Base-by-base conservation (phyloP, 2,329 filamentous ascomycete species). In the Pseudogymnoascus sp. region DNA sequence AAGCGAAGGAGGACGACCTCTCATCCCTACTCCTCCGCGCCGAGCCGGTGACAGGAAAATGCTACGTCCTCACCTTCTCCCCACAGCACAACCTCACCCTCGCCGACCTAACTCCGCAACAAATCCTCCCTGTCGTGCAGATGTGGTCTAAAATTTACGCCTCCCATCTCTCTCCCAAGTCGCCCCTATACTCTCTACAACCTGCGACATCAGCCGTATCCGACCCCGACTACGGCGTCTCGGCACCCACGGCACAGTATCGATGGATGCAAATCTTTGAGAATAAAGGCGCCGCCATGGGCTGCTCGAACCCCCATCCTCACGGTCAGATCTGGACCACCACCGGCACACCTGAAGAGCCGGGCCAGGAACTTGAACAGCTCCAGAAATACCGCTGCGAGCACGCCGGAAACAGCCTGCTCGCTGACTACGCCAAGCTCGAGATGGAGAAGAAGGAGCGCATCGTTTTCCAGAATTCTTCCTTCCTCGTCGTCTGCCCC, bases 211-310 rank as follows among this genome's bases (percentile, higher is more conserved):
- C 82, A 37, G 74, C 78, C 6, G 64, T 66, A 7, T 60, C 65
- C n/a, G 61, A 47, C 20, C 76, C 79, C 7, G 72, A 77, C 37
- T 75, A 76, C 20, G 74, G 77, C 8, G 74, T 77, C 11, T 72
- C 76, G 20, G 75, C 76, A 28, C 87, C 91, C 4, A 84, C 81
- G 59, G 82, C 89, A 60, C 90, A 96, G 75, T 91, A 96, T 69
- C 85, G 89, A 60, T 97, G 96, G 76, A 97, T 99, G 92, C 94
- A 99, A 73, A 97, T 99, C 66, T 99, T 99, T 65, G 94, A 99
- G 77, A 99, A 99, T 79, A 99, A 99, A 76, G 94, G 94, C 59
- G 86, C 89, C 1, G 91, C 93, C 9, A 99, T 99, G 94, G 94
- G 94, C 59, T 99, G 94, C 78, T 97, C 93, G 1, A 99, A 99